Evolutionary conservation across 2,329 filamentous ascomycete species (phyloP).

Genomic region (Teratosphaeria nubilosa): DNA sequence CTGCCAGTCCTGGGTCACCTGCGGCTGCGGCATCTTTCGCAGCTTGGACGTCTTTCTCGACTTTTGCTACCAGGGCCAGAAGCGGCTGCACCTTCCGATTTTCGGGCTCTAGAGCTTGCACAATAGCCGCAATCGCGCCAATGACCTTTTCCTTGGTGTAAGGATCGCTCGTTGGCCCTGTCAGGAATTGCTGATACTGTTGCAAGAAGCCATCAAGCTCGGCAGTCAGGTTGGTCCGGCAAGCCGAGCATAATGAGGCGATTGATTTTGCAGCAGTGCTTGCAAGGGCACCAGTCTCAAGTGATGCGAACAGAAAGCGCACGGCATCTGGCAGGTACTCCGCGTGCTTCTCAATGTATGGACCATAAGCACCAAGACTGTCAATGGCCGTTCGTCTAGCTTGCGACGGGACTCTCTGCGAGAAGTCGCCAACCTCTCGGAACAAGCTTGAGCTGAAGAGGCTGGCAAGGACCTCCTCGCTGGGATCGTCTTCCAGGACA

Average conservation of each 20-base stretch:
- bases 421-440: conserved; percentile 39
- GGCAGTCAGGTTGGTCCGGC: conserved; percentile 55
- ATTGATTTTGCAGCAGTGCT: conserved; percentile 67
- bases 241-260: conserved; percentile 63
- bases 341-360: conserved; percentile 64
- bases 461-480: conserved; percentile 48
- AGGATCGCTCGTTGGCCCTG: conserved; percentile 51
- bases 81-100: conserved; percentile 45
- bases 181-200: conserved; percentile 59
- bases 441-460: conserved; percentile 55
- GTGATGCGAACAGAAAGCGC: conserved; percentile 62
- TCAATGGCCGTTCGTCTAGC: conserved; percentile 59
- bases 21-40: conserved; percentile 22
- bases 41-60: conserved; percentile 51
- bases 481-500: conserved; percentile 46
- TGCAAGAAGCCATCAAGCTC: conserved; percentile 60
- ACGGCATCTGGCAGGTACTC: conserved; percentile 59
- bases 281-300: conserved; percentile 50
- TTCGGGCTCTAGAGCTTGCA: conserved; percentile 59
- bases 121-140: conserved; percentile 62
- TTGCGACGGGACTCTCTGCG: conserved; percentile 46
- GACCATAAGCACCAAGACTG: conserved; percentile 61
- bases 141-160: conserved; percentile 64
- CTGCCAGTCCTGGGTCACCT: conserved; percentile 31
- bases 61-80: conserved; percentile 48